Evolutionary conservation across 78 protist species (phyloP), one percentile per base, ranked within the genome.

Genomic region (Emiliania huxleyi): DNA sequence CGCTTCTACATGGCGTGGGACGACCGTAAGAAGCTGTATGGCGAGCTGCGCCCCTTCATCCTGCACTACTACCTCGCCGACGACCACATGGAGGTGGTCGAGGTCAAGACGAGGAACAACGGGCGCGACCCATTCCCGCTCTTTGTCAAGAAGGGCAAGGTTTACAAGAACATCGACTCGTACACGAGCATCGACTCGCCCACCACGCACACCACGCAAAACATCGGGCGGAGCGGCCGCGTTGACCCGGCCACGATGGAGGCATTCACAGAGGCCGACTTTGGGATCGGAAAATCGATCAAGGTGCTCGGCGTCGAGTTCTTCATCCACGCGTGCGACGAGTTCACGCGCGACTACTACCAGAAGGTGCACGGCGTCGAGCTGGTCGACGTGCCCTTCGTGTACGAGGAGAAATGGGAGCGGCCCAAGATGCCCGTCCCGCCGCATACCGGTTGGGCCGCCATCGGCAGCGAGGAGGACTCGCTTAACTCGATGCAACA

Each of bases 31-130:
- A 6, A 35, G 48, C 62, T 92, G 69, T 96, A 62, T 38, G 97
- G 98, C 49, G 96, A 94, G 69, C 49, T 35, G 48, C 95, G 95
- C 38, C 46, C 55, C 33, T 91, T 95, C 75, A n/a, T 71, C n/a
- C 21, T 96, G n/a, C 94, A 94, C 91, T 97, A 95, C 95, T 97
- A 44, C 95, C 95, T 96, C 40, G 56, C 94, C n/a, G 97, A 96
- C 94, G 96, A 95, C 93, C 93, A 94, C 42, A 25, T 93, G 35
- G 96, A 93, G 55, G 69, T 96, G 25, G 56, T 42, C n/a, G 96
- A 96, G 93, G 83, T 81, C 21, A 49, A 38, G 8, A 12, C 33
- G 38, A 22, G 91, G 73, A 97, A 97, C 94, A 26, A 91, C 0
- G 98, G 98, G 3, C 52, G 94, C 26, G 96, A 95, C 91, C 94